Base-by-base conservation (phyloP, 140 eudicot genomes). In the Oenanthe javanica region DNA sequence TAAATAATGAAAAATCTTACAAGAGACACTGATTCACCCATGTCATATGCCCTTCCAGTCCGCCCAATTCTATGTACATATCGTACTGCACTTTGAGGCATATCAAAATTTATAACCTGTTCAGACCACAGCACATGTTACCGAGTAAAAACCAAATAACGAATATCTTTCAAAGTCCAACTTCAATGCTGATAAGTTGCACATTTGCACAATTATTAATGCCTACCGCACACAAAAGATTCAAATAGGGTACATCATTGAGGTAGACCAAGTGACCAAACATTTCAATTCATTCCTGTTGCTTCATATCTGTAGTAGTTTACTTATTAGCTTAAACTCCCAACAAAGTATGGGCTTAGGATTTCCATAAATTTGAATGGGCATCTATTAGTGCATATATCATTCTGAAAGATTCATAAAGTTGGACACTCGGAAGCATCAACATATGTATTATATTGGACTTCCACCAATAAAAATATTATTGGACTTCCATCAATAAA, bases 11-110 rank as follows among this genome's bases (percentile, higher is more conserved):
- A 76, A 66, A 76, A 66, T 9, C 98, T 86, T 87, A 93, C 99
- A 76, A 96, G 87, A 73, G 99, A 96, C 54, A 96, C 90, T 78
- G 99, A 96, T 84, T 91, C 98, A 70, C 99, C 99, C n/a, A 92
- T 88, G 66, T 83, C 91, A 84, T 84, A 91, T 16, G 98, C 98
- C 79, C 99, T 93, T 82, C 99, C 99, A 18, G 99, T 96, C 75
- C 98, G 94, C 61, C 99, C 99, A 74, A 96, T 96, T 75, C 98
- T 97, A 83, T 96, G 99, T 77, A 96, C 91, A 78, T 96, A 96
- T 55, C 97, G 96, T 0, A 90, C 96, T 54, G 96, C 94, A 82
- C 84, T 89, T 70, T 77, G 85, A 86, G 99, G 99, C 99, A 96
- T 93, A 69, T 96, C 99, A 84, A 84, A 91, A 80, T 96, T 96